Conservation (phyloP, 306 rosid species). For the Lathyrus sativus region DNA sequence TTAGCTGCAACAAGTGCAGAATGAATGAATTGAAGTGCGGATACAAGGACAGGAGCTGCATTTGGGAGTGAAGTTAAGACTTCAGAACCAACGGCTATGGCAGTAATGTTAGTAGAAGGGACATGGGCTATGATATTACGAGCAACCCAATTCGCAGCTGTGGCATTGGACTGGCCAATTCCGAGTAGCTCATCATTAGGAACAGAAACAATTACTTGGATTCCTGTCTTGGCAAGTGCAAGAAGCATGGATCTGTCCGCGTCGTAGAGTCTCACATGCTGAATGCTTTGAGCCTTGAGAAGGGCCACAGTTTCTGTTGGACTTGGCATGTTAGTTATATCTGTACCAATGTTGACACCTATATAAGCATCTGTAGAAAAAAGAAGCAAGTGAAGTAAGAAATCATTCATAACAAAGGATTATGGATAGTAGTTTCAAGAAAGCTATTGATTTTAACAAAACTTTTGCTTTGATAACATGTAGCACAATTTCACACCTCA, state of each 20-base stretch:
- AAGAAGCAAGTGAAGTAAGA: slow-evolving; percentile 1
- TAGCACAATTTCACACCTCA: neutral
- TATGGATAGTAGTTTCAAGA: neutral
- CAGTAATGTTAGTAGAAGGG: slow-evolving; percentile 91
- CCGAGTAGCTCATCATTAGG: slow-evolving; percentile 86
- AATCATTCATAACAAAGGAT: neutral
- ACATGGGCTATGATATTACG: slow-evolving; percentile 85
- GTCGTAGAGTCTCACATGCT: slow-evolving; percentile 80
- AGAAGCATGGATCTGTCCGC: slow-evolving; percentile 79
- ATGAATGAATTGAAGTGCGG: slow-evolving; percentile 77
- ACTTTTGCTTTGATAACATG: neutral
- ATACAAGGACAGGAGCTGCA: slow-evolving; percentile 81
- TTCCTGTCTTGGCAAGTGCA: slow-evolving; percentile 92
- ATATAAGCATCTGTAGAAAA: slow-evolving; percentile 71
- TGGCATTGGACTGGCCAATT: slow-evolving; percentile 91
- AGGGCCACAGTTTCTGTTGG: slow-evolving; percentile 81
- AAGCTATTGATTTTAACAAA: neutral
- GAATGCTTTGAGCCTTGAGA: slow-evolving; percentile 81
- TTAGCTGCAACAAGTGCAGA: slow-evolving; percentile 94
- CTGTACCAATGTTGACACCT: slow-evolving; percentile 90
- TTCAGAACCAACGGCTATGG: slow-evolving; percentile 93
- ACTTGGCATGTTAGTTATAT: slow-evolving; percentile 81
- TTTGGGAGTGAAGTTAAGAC: slow-evolving; percentile 80
- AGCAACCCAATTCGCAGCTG: slow-evolving; percentile 92
- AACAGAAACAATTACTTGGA: slow-evolving; percentile 72